Base-by-base conservation (phyloP, 1,284 basidiomycete genomes). In the Fomitopsis betulina region DNA sequence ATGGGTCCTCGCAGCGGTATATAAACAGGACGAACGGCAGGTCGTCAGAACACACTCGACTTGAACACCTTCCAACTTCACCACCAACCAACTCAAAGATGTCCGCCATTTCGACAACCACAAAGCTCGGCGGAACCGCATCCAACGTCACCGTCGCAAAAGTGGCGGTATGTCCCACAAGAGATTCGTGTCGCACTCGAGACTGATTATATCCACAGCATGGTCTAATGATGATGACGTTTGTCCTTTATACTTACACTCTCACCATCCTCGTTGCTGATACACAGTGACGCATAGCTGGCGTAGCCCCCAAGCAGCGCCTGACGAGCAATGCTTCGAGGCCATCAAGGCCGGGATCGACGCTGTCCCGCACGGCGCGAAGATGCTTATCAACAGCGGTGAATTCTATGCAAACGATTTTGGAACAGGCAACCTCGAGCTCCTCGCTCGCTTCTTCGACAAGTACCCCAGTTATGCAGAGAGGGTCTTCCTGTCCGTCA, bases 291-390 rank as follows among this genome's bases (percentile, higher is more conserved):
- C 39, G 5, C 23, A 35, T 42, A 60, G 55, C 8, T 57, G 74
- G 33, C 75, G 71, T 72, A 67, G 58, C 30, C 72, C 78, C 17
- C 66, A 64, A 17, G 74, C 73, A 12, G 68, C 76, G 3, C 69
- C 81, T 0, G 82, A 88, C 50, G 78, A 83, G 55, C 71, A 79
- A n/a, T 78, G 78, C 17, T 87, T 89, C 58, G 79, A 76, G 32
- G 74, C 82, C 4, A 84, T 89, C 74, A 85, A 82, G 67, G 80
- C 83, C 5, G 80, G 80, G 13, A 73, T 88, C 43, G 78, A 82
- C 25, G 79, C 81, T 0, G 71, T 79, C 7, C 78, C 76, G 12
- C 59, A 68, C 0, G 75, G 73, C 23, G 64, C 75, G 40, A 85
- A 79, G 64, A 74, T 76, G 71, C 60, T 80, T 50, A 54, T 81